Conservation (phyloP, 192 early-diverging fungal genomes). For the Mortierella antarctica region DNA sequence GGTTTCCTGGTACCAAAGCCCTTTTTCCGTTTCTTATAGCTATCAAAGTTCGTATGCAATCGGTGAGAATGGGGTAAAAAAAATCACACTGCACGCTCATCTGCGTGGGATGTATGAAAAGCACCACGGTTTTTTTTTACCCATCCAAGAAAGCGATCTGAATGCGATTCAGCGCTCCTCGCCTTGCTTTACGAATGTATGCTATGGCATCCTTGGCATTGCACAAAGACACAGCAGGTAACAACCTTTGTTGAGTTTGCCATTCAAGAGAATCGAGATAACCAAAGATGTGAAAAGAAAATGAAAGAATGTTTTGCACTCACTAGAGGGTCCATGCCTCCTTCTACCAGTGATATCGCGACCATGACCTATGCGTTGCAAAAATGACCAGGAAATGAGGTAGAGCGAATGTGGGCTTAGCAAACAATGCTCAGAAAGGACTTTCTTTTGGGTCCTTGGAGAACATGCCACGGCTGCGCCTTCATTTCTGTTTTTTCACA, state of each 20-base stretch:
- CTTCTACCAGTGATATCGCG: conserved; percentile 77
- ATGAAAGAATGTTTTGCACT: background rate
- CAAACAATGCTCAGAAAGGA: no score
- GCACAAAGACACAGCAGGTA: background rate
- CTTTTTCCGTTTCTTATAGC: conserved; percentile 43
- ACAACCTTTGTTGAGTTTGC: background rate
- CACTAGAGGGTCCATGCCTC: conserved; percentile 77
- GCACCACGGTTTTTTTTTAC: conserved; percentile 12
- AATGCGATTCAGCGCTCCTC: conserved; percentile 55
- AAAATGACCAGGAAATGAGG: no score
- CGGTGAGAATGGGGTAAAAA: background rate
- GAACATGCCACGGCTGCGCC: no score
- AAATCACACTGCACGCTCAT: background rate
- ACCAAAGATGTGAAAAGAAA: conserved; percentile 4
- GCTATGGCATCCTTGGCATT: conserved; percentile 55
- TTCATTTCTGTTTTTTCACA: no score
- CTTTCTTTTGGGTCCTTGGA: no score
- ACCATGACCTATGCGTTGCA: conserved; percentile 60
- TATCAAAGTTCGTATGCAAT: background rate
- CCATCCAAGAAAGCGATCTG: conserved; percentile 59
- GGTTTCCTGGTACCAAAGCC: conserved; percentile 17
- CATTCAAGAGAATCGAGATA: background rate
- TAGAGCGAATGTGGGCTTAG: no score
- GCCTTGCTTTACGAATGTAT: conserved; percentile 47
- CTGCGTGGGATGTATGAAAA: background rate